Percentiles rank a stretch among this genome's conserved stretches.
Conservation (phyloP, 495 filamentous ascomycete species). For the Talaromyces wortmannii region DNA sequence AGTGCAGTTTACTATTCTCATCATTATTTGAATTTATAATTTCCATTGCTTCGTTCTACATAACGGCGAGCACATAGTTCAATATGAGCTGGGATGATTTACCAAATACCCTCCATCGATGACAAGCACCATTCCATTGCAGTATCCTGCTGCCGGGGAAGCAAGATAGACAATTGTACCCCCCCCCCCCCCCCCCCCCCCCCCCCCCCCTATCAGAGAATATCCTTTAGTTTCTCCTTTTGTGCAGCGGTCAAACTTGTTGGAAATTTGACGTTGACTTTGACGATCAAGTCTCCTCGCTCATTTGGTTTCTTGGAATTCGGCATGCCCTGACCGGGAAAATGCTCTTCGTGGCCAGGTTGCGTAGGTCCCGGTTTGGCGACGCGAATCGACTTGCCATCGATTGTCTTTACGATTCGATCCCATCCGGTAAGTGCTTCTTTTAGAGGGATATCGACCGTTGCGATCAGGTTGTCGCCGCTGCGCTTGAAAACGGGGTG, state of each 20-base stretch:
- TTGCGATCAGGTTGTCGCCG: conserved; percentile 75
- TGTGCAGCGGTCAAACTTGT: conserved; percentile 63
- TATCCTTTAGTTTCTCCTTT: conserved; percentile 71
- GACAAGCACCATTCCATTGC: no score
- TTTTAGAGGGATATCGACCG: conserved; percentile 78
- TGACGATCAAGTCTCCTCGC: conserved; percentile 83
- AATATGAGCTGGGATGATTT: no score
- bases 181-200: no score
- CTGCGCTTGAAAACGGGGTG: conserved; percentile 77
- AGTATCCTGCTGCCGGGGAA: no score
- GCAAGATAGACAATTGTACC: no score
- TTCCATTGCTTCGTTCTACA: no score
- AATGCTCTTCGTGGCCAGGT: conserved; percentile 73
- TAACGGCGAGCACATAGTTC: no score
- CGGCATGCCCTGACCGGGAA: conserved; percentile 83
- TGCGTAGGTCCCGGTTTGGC: conserved; percentile 75
- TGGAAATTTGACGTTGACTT: conserved; percentile 87
- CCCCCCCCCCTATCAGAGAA: conserved; percentile 41
- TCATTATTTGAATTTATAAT: no score
- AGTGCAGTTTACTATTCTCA: no score
- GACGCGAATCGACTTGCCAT: conserved; percentile 74
- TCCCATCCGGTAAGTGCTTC: conserved; percentile 96
- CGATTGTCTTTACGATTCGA: conserved; percentile 85
- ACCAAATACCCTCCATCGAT: no score
- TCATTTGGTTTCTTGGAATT: conserved; percentile 78